A percentile compares a stretch with the other conserved stretches of the same genome.
Conservation (phyloP, 768 basidiomycete genomes). For the Russula compacta region DNA sequence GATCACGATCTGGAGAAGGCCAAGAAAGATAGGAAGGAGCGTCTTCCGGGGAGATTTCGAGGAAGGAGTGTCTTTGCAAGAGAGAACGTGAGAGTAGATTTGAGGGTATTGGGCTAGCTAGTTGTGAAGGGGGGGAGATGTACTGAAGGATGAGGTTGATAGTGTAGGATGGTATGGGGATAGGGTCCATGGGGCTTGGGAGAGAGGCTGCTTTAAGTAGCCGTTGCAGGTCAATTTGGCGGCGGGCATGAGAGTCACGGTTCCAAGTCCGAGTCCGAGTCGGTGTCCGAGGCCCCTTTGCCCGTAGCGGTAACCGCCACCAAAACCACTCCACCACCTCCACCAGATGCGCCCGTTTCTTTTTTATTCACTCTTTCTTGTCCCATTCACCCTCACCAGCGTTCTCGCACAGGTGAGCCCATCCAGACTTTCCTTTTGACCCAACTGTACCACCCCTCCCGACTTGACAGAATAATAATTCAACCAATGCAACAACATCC, state of each 20-base stretch:
- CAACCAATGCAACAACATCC: slow-evolving; percentile 1
- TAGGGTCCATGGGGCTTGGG: slow-evolving; percentile 27
- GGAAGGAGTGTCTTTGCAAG: slow-evolving; percentile 56
- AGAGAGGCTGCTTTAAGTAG: not conserved
- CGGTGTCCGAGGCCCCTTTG: not conserved
- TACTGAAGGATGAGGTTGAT: slow-evolving; percentile 46
- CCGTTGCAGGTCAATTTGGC: too few relatives aligned
- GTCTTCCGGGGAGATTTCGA: slow-evolving; percentile 42
- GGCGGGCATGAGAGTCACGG: not conserved
- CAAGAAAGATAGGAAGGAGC: slow-evolving; percentile 55
- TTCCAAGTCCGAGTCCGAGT: not conserved
- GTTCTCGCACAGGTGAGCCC: slow-evolving; percentile 28
- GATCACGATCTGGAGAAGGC: slow-evolving; percentile 39
- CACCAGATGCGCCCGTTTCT: slow-evolving; percentile 4
- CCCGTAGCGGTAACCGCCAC: not conserved
- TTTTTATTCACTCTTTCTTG: slow-evolving; percentile 25
- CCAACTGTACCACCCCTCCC: not conserved
- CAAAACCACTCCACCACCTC: not conserved
- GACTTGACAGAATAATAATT: not conserved
- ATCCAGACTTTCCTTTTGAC: not conserved
- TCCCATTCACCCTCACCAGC: slow-evolving; percentile 25
- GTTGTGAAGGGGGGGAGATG: slow-evolving; percentile 43
- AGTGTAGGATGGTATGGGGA: slow-evolving; percentile 31
- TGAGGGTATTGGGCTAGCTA: slow-evolving; percentile 43
- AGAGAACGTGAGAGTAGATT: slow-evolving; percentile 54